Conservation (phyloP, 2,329 filamentous ascomycete genomes). For the Domatiomyces catenatus region DNA sequence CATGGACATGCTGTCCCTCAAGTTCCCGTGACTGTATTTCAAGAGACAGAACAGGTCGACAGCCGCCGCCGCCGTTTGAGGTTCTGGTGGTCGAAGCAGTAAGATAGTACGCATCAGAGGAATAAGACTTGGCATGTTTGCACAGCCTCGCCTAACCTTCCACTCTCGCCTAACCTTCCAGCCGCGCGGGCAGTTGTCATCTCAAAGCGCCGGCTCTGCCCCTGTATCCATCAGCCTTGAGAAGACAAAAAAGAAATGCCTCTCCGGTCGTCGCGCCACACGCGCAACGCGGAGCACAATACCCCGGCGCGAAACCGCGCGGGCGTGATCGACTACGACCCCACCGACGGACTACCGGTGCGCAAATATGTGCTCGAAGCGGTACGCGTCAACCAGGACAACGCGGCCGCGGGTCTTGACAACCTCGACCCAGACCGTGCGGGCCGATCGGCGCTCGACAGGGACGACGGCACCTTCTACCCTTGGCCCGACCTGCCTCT, state of each 20-base stretch:
- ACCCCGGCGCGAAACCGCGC: conserved; percentile 22
- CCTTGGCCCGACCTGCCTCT: conserved; percentile 70
- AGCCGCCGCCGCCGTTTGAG: no score
- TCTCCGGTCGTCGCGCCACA: conserved; percentile 21
- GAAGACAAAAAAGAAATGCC: not conserved
- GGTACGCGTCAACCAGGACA: conserved; percentile 56
- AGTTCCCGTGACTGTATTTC: no score
- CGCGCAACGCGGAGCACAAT: conserved; percentile 41
- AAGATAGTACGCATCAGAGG: no score
- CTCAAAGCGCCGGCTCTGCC: not conserved
- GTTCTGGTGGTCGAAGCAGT: no score
- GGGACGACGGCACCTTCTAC: conserved; percentile 35
- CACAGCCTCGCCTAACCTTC: no score
- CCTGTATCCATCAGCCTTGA: not conserved
- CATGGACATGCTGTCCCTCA: no score
- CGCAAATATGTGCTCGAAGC: conserved; percentile 72
- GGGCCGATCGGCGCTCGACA: conserved; percentile 15
- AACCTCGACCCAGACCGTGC: conserved; percentile 18
- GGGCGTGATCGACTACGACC: conserved; percentile 47
- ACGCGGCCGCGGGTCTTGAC: conserved; percentile 20
- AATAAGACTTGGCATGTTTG: no score
- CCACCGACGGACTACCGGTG: conserved; percentile 63
- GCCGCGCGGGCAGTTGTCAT: no score
- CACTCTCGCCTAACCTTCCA: no score
- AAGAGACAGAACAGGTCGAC: no score